Evolutionary conservation across 768 basidiomycete genomes (phyloP).

Genomic region (Tephrocybe rancida): DNA sequence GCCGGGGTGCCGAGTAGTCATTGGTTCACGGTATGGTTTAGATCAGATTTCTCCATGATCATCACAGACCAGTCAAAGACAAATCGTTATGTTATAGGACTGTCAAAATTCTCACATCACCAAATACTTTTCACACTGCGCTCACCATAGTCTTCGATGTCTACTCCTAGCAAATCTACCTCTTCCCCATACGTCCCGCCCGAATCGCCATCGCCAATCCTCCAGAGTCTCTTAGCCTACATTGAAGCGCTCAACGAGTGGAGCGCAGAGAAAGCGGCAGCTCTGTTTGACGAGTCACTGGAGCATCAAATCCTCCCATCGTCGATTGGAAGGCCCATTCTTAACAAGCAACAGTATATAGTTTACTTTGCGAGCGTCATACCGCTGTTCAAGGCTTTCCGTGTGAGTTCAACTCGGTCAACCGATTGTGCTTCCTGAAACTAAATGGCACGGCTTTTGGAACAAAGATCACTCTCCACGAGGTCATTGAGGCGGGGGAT

Average conservation of each 20-base stretch:
- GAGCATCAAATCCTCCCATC: conserved; percentile 38
- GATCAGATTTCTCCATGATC: too few relatives aligned
- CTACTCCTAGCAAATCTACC: conserved; percentile 27
- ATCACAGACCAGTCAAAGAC: too few relatives aligned
- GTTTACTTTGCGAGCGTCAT: conserved; percentile 30
- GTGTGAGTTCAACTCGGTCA: conserved; percentile 22
- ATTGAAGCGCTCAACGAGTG: conserved; percentile 31
- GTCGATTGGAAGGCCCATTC: conserved; percentile 34
- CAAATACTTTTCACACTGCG: too few relatives aligned
- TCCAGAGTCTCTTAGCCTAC: conserved; percentile 35
- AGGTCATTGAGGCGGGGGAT: conserved; percentile 33
- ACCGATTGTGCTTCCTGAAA: neutral
- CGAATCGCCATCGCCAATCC: conserved; percentile 30
- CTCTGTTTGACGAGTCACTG: conserved; percentile 33
- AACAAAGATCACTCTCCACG: conserved; percentile 27
- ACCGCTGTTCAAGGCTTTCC: conserved; percentile 27
- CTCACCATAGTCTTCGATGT: conserved; percentile 5
- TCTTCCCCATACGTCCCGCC: conserved; percentile 29
- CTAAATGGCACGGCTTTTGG: too few relatives aligned
- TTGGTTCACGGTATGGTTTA: too few relatives aligned
- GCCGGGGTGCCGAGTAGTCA: too few relatives aligned
- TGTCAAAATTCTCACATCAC: too few relatives aligned
- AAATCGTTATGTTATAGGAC: too few relatives aligned
- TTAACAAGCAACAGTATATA: conserved; percentile 34
- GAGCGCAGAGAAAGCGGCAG: conserved; percentile 29